Conservation (phyloP, 164 flowering plant species). For the Chimonanthus praecox region DNA sequence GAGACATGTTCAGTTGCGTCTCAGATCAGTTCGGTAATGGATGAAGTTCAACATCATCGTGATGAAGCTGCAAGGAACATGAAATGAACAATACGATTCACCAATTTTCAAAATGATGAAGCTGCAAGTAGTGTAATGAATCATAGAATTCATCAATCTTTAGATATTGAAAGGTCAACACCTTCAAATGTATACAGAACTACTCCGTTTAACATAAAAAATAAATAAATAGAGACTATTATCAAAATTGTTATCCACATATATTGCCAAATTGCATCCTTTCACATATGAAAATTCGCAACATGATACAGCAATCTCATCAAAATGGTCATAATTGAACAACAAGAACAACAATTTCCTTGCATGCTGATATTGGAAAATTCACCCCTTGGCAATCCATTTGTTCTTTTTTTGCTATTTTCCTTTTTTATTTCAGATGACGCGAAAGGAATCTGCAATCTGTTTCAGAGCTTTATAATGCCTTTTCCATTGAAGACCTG, state of each 20-base stretch:
- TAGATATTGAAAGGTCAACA: conserved; percentile 93
- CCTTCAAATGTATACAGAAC: conserved; percentile 86
- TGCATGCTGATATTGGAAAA: background rate
- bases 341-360: background rate
- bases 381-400: background rate
- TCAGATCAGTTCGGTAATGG: background rate
- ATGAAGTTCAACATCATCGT: background rate
- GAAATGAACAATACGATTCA: conserved; percentile 28
- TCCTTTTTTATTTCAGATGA: conserved; percentile 28
- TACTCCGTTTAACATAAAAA: conserved; percentile 88
- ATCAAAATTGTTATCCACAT: no score
- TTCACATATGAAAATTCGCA: background rate
- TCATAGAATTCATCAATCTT: conserved; percentile 66
- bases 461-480: conserved; percentile 69
- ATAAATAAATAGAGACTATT: conserved; percentile 29
- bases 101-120: conserved; percentile 70
- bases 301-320: background rate
- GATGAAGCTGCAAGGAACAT: background rate
- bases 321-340: background rate
- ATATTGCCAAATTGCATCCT: background rate
- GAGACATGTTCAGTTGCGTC: background rate
- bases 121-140: background rate
- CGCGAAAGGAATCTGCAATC: conserved; percentile 79
- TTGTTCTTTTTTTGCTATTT: no score
- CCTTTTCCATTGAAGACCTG: conserved; percentile 97